These are phyloP conservation scores for Fusarium torreyae DNA, from an alignment of 2,329 filamentous ascomycete genomes.

Conservation along the genomic window DNA sequence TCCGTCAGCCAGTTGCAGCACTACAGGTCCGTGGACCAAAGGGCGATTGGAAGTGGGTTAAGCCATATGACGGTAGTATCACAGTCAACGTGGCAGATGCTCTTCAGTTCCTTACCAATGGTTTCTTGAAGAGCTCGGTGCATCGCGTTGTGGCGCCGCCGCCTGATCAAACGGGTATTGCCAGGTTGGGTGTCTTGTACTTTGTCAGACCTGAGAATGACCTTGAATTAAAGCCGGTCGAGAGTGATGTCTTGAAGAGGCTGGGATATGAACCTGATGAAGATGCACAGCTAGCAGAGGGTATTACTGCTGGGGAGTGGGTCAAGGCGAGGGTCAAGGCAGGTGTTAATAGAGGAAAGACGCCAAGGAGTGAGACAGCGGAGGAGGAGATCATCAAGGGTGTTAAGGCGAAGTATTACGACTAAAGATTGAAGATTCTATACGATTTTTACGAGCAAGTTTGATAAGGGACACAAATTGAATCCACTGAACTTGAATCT, in stretches of 20 bases:
- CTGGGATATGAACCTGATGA: conserved; percentile 2
- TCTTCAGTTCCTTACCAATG: conserved; percentile 5
- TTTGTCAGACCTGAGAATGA: conserved; percentile 13
- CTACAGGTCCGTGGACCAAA: not conserved
- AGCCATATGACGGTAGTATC: conserved; percentile 6
- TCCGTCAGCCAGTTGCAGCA: not conserved
- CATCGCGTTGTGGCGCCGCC: not conserved
- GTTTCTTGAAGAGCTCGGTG: conserved; percentile 6
- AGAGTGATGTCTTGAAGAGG: not conserved
- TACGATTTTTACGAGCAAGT: too few relatives aligned
- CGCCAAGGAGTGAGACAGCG: not conserved
- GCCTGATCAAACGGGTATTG: not conserved
- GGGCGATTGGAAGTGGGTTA: conserved; percentile 7
- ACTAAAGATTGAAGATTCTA: not conserved
- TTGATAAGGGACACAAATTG: too few relatives aligned
- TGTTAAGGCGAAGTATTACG: conserved; percentile 1
- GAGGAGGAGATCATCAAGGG: conserved; percentile 10
- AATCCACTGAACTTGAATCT: too few relatives aligned
- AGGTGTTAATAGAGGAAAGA: conserved; percentile 4
- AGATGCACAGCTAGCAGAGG: not conserved
- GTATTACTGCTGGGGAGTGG: conserved; percentile 6
- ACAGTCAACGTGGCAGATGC: conserved; percentile 8
- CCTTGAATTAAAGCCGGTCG: conserved; percentile 1
- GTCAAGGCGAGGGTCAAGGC: conserved; percentile 8
- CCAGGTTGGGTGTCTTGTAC: not conserved